Evolutionary conservation across 208 protist genomes (phyloP).

Genomic region (Balamuthia mandrillaris): DNA sequence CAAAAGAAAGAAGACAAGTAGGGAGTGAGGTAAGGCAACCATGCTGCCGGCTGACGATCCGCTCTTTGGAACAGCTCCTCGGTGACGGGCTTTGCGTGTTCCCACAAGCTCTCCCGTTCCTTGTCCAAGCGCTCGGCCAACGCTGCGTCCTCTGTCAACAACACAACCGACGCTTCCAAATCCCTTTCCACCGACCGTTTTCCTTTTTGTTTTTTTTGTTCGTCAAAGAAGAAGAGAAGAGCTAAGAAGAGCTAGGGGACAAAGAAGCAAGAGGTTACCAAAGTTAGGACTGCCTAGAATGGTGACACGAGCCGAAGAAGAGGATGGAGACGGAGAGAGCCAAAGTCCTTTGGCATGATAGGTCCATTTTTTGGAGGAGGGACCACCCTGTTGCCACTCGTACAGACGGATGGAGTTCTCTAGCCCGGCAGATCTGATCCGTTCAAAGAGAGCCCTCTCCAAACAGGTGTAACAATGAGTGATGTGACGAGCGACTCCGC

Average conservation of each 20-base stretch:
- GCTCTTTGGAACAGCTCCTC: background rate
- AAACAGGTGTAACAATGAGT: constrained; percentile 51
- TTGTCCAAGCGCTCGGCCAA: background rate
- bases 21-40: background rate
- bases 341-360: constrained; percentile 65
- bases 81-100: background rate
- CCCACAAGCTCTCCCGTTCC: background rate
- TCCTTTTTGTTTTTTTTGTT: no score
- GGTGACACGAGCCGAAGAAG: constrained; percentile 25
- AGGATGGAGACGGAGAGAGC: constrained; percentile 2
- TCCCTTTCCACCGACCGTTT: constrained; percentile 40
- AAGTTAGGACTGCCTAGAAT: constrained; percentile 63
- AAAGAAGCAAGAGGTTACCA: no score
- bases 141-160: constrained; percentile 37
- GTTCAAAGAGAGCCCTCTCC: constrained; percentile 34
- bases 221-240: no score
- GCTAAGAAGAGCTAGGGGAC: no score
- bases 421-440: background rate
- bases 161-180: constrained; percentile 53
- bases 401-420: background rate
- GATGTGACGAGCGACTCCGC: constrained; percentile 36
- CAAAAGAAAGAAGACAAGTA: background rate
- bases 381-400: background rate
- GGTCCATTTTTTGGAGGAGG: constrained; percentile 42
- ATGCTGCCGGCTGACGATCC: background rate